These are phyloP conservation scores for Talaromyces sp. DNA, from an alignment of 2,329 filamentous ascomycete genomes.

Conservation along the genomic window DNA sequence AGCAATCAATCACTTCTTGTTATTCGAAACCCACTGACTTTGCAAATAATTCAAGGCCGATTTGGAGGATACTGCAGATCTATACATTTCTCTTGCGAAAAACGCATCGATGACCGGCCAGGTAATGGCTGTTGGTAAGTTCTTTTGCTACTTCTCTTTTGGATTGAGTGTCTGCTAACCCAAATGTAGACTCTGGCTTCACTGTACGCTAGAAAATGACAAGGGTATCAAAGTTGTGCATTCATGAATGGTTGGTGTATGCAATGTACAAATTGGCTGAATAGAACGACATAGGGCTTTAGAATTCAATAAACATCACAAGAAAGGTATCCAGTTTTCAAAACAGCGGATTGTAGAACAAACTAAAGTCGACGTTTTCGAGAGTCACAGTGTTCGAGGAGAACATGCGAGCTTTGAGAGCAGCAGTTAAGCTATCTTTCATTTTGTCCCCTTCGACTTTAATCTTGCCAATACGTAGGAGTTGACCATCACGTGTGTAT, in stretches of 20 bases:
- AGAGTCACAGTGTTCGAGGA: conserved; percentile 23
- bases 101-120: conserved; percentile 45
- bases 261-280: background rate
- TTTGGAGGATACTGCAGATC: conserved; percentile 38
- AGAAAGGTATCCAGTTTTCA: conserved; percentile 14
- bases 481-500: conserved; percentile 31
- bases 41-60: conserved; percentile 26
- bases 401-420: conserved; percentile 37
- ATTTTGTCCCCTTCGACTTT: conserved; percentile 36
- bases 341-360: conserved; percentile 30
- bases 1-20: conserved; percentile 11
- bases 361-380: conserved; percentile 20
- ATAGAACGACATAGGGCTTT: background rate
- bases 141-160: background rate
- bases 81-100: conserved; percentile 36
- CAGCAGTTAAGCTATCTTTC: conserved; percentile 30
- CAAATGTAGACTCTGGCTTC: background rate
- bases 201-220: background rate
- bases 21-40: background rate
- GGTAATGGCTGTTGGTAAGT: conserved; percentile 38
- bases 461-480: conserved; percentile 32
- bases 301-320: background rate
- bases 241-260: background rate
- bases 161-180: background rate
- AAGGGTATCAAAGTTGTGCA: background rate